A percentile compares a stretch with the other conserved stretches of the same genome.
Evolutionary conservation across 768 basidiomycete genomes (phyloP).

Genomic region (Symmetrospora coprosmae): DNA sequence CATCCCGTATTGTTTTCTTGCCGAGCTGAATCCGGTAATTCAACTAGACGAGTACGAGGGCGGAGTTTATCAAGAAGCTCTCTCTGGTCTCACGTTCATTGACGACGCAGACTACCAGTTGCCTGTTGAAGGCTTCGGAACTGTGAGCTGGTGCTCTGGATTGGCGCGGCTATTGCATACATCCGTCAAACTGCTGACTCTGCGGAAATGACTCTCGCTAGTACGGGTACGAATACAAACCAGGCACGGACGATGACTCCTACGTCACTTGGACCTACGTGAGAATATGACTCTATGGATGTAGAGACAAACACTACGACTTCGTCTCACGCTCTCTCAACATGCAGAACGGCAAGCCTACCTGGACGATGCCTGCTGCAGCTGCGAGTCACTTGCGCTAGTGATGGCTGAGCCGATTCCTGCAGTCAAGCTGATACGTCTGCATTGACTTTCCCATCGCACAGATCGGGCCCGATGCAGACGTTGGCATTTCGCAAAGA

Average conservation of each 20-base stretch:
- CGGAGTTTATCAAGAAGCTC: slow-evolving; percentile 58
- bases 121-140: slow-evolving; percentile 41
- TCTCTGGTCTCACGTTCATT: slow-evolving; percentile 51
- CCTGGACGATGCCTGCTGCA: slow-evolving; percentile 57
- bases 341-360: slow-evolving; percentile 47
- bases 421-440: too few relatives aligned
- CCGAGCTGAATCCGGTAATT: background rate
- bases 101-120: slow-evolving; percentile 49
- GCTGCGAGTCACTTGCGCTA: slow-evolving; percentile 35
- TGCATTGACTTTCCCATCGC: background rate
- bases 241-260: slow-evolving; percentile 51
- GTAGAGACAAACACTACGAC: background rate
- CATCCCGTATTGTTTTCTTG: background rate
- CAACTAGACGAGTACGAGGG: slow-evolving; percentile 39
- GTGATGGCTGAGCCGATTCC: too few relatives aligned
- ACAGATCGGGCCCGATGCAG: slow-evolving; percentile 49
- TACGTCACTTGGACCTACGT: slow-evolving; percentile 58
- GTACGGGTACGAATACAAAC: slow-evolving; percentile 57
- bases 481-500: slow-evolving; percentile 48
- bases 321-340: background rate
- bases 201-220: too few relatives aligned
- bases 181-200: background rate
- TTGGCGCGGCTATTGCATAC: background rate
- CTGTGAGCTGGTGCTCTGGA: slow-evolving; percentile 23
- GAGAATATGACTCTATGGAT: background rate